Conservation (phyloP, 2,329 filamentous ascomycete species). For the Decorospora gaudefroyi region DNA sequence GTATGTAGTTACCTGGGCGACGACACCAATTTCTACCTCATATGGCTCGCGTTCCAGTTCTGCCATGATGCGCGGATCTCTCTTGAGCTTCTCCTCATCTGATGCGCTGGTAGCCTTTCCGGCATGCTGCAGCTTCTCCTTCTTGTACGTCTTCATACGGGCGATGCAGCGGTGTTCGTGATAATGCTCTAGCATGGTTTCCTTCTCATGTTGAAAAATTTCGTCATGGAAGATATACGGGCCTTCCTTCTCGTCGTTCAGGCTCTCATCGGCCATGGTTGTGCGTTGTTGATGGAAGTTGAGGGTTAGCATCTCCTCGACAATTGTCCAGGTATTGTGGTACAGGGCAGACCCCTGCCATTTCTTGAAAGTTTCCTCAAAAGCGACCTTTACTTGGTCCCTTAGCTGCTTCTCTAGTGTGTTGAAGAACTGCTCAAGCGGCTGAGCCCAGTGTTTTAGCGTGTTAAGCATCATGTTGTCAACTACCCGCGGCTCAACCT, state of each 20-base stretch:
- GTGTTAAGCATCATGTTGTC: constrained; percentile 18
- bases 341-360: constrained; percentile 42
- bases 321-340: constrained; percentile 24
- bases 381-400: constrained; percentile 21
- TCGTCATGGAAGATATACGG: constrained; percentile 44
- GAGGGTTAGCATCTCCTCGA: constrained; percentile 31
- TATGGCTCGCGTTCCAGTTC: constrained; percentile 63
- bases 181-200: constrained; percentile 26
- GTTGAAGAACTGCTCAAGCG: constrained; percentile 36
- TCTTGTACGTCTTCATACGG: constrained; percentile 38
- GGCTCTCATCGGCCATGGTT: constrained; percentile 28
- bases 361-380: constrained; percentile 37
- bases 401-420: constrained; percentile 19
- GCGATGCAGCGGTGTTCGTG: constrained; percentile 26
- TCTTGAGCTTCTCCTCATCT: constrained; percentile 38
- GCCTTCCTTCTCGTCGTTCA: constrained; percentile 42
- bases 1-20: constrained; percentile 68
- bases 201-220: constrained; percentile 24
- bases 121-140: constrained; percentile 18
- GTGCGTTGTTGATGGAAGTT: constrained; percentile 35
- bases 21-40: constrained; percentile 63
- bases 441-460: constrained; percentile 37
- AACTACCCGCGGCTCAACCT: constrained; percentile 24
- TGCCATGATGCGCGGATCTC: constrained; percentile 26
- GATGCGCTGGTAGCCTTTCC: constrained; percentile 15